phyloP scores from a whole-genome alignment of 345 rosid genomes.

The Abelmoschus esculentus region DNA sequence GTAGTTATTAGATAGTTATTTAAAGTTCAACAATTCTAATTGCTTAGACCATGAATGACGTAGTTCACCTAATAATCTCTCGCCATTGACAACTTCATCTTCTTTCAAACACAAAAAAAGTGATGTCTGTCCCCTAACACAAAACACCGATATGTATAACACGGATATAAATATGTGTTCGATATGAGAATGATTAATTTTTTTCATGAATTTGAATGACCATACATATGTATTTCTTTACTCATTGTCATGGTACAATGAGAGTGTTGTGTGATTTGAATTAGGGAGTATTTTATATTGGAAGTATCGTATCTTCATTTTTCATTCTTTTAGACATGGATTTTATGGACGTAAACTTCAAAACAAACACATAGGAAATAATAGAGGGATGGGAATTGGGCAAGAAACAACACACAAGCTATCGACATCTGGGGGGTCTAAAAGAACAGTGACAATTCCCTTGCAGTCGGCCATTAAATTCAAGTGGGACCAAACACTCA shows the following conservation, averaged over 20 bases:
- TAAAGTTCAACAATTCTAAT: no score
- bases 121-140: background rate
- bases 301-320: background rate
- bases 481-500: conserved; percentile 30
- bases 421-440: background rate
- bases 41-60: no score
- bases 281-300: no score
- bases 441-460: conserved; percentile 18
- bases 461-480: conserved; percentile 19
- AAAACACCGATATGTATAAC: background rate
- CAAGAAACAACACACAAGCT: conserved; percentile 2
- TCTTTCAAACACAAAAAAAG: background rate
- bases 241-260: background rate
- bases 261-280: background rate
- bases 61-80: no score
- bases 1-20: no score
- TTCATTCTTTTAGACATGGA: no score
- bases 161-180: no score
- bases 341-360: background rate
- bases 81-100: background rate
- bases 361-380: background rate
- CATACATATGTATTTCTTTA: no score
- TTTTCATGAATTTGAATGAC: no score
- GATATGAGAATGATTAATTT: no score
- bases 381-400: background rate